Percentiles rank a stretch among this genome's conserved stretches.
Conservation (phyloP, 192 early-diverging fungal species). For the Radiomyces spectabilis region DNA sequence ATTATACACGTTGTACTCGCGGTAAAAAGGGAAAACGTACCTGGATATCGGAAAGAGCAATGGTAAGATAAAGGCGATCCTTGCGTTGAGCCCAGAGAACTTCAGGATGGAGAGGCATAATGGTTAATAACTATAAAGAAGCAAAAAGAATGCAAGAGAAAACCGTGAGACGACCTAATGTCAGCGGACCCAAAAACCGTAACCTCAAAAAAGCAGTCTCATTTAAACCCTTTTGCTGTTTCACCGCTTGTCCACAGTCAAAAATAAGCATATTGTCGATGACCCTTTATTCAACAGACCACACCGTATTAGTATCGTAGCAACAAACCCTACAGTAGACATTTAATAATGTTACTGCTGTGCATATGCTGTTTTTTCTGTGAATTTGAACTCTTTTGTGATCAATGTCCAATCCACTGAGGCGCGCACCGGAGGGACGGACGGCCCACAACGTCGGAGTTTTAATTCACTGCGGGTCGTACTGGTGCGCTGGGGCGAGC, state of each 20-base stretch:
- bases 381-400: not conserved
- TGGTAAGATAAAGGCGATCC: constrained; percentile 75
- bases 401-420: not conserved
- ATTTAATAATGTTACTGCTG: no score
- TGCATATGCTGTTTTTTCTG: not conserved
- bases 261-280: not conserved
- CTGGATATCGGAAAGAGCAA: constrained; percentile 66
- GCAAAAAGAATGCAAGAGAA: constrained; percentile 1
- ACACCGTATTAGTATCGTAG: not conserved
- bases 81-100: constrained; percentile 90
- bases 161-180: no score
- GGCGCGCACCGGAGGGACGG: not conserved
- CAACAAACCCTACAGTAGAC: not conserved
- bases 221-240: not conserved
- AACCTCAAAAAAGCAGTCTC: not conserved
- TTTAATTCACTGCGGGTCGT: not conserved
- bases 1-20: not conserved
- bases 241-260: not conserved
- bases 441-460: not conserved
- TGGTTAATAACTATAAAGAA: constrained; percentile 10
- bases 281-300: not conserved
- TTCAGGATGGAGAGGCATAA: constrained; percentile 46
- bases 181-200: no score
- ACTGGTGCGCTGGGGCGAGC: no score
- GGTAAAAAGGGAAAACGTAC: constrained; percentile 13